Evolutionary conservation across 352 stramenopile genomes (phyloP).

Genomic region (Globisporangium cystogenes): DNA sequence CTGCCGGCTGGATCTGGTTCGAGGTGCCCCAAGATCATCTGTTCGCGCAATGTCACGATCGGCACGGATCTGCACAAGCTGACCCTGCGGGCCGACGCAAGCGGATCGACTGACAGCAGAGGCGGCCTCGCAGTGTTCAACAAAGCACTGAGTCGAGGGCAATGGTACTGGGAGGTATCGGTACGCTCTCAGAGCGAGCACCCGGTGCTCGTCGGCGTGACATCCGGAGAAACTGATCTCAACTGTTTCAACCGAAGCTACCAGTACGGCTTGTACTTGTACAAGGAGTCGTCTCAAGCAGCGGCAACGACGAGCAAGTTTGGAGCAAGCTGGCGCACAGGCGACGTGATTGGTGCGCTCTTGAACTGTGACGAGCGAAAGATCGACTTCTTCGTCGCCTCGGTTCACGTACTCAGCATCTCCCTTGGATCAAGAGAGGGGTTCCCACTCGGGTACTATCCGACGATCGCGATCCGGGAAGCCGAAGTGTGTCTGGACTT

Average conservation of each 20-base stretch:
- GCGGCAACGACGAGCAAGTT: conserved; percentile 15
- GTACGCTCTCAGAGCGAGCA: conserved; percentile 37
- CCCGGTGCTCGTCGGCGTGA: conserved; percentile 73
- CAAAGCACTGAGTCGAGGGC: conserved; percentile 44
- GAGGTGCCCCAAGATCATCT: conserved; percentile 70
- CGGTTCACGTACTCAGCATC: conserved; percentile 28
- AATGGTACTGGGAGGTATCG: conserved; percentile 82
- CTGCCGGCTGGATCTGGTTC: conserved; percentile 44
- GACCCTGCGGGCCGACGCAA: conserved; percentile 20
- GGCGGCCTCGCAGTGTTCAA: conserved; percentile 68
- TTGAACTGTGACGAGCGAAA: conserved; percentile 58
- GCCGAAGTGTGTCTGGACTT: conserved; percentile 70
- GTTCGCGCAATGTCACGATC: conserved; percentile 49
- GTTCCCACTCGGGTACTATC: conserved; percentile 31
- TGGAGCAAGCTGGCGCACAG: conserved; percentile 26
- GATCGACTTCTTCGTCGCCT: conserved; percentile 53
- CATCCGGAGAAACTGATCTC: conserved; percentile 44
- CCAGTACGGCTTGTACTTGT: conserved; percentile 26
- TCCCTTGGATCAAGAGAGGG: conserved; percentile 17
- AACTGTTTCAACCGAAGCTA: conserved; percentile 26
- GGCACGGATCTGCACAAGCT: conserved; percentile 64
- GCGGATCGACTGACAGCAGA: neutral
- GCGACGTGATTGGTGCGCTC: conserved; percentile 42
- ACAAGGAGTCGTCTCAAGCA: conserved; percentile 21
- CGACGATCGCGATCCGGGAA: conserved; percentile 48